Percentiles rank a stretch among this genome's conserved stretches.
phyloP scores from a whole-genome alignment of 306 rosid species.

The Castanospermum australe region DNA sequence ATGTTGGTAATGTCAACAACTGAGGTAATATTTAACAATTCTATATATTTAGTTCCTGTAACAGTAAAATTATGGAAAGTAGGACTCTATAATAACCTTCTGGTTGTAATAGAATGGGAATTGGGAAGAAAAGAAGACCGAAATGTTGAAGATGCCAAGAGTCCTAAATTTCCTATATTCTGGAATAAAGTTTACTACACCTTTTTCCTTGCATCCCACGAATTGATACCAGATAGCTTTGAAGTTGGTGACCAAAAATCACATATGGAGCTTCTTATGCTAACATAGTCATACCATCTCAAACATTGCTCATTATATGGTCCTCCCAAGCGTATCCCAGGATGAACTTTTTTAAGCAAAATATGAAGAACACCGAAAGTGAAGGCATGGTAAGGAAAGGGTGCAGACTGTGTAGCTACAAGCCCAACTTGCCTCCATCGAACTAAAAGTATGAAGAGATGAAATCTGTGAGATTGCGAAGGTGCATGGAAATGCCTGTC shows the following conservation, averaged over 20 bases:
- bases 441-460: not conserved
- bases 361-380: not conserved
- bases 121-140: not conserved
- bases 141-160: not conserved
- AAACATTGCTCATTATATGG: not conserved
- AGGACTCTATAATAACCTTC: too few relatives aligned
- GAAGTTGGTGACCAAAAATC: not conserved
- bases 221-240: not conserved
- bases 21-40: too few relatives aligned
- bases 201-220: not conserved
- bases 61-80: not conserved
- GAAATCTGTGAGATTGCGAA: not conserved
- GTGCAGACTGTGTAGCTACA: not conserved
- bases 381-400: not conserved
- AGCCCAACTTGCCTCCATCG: not conserved
- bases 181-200: not conserved
- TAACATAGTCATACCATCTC: not conserved
- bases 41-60: not conserved
- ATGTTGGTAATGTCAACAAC: too few relatives aligned
- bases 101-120: not conserved
- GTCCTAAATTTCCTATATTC: too few relatives aligned
- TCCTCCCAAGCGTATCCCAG: not conserved
- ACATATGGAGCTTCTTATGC: not conserved
- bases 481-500: not conserved
- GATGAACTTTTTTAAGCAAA: not conserved